Evolutionary conservation across 2,329 filamentous ascomycete species (phyloP).

Genomic region (Pleoardoris graminearum): DNA sequence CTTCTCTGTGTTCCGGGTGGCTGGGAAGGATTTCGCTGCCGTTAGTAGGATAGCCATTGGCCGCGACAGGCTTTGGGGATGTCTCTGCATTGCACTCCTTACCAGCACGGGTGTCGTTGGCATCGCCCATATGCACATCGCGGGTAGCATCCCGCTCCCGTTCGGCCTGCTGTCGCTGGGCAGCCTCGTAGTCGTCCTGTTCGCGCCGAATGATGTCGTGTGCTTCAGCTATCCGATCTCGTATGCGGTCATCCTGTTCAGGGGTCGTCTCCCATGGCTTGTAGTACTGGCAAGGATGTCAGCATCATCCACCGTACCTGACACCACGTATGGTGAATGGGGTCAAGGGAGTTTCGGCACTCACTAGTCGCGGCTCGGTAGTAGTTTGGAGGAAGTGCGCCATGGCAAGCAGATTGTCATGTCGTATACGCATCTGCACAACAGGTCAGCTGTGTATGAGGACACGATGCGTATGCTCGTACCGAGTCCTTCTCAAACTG

Average conservation of each 20-base stretch:
- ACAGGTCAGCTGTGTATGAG: constrained; percentile 19
- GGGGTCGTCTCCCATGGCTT: constrained; percentile 76
- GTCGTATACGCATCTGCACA: constrained; percentile 71
- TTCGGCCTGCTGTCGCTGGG: constrained; percentile 35
- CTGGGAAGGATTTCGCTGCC: constrained; percentile 23
- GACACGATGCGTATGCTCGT: constrained; percentile 19
- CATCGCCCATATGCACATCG: constrained; percentile 19
- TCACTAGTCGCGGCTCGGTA: constrained; percentile 72
- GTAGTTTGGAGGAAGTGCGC: constrained; percentile 76
- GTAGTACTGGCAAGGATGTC: constrained; percentile 67
- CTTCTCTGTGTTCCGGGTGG: constrained; percentile 31
- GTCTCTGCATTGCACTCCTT: constrained; percentile 30
- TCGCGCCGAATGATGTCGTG: constrained; percentile 68
- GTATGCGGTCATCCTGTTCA: constrained; percentile 71
- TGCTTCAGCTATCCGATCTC: constrained; percentile 68
- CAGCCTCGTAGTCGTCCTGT: constrained; percentile 61
- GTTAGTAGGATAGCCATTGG: constrained; percentile 32
- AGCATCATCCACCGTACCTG: constrained; percentile 23
- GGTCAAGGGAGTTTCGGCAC: constrained; percentile 37
- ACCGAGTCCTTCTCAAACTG: constrained; percentile 77
- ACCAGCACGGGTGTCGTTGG: constrained; percentile 24
- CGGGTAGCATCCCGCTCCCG: constrained; percentile 21
- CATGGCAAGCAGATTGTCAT: constrained; percentile 70
- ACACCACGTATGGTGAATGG: neutral
- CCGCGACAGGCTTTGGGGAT: constrained; percentile 17